Conservation (phyloP, 2,329 filamentous ascomycete genomes). For the Neurospora sp. region DNA sequence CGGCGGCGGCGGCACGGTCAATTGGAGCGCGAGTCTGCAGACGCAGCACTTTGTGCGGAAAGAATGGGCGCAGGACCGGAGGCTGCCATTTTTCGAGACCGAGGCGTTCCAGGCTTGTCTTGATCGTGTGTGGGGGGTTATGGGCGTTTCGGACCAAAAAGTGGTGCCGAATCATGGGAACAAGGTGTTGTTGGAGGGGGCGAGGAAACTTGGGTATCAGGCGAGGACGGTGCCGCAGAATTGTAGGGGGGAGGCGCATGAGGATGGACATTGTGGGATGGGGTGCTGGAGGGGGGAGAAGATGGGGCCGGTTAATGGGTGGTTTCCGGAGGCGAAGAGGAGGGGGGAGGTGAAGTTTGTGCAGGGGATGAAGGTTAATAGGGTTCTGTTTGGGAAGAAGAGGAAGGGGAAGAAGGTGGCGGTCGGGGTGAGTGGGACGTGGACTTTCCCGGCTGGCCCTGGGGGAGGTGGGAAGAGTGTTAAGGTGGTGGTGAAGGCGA, state of each 20-base stretch:
- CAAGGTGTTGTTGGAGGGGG: constrained; percentile 57
- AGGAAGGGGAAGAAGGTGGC: constrained; percentile 35
- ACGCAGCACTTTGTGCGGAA: constrained; percentile 64
- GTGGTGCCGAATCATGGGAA: constrained; percentile 60
- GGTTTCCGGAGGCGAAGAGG: constrained; percentile 63
- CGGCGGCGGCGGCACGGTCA: constrained; percentile 77
- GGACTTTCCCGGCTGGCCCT: constrained; percentile 38
- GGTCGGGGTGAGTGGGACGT: constrained; percentile 59
- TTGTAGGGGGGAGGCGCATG: constrained; percentile 59
- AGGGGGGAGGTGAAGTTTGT: constrained; percentile 63
- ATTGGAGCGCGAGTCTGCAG: constrained; percentile 59
- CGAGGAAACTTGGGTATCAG: constrained; percentile 61
- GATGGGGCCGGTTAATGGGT: constrained; percentile 64
- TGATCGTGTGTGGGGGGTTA: constrained; percentile 63
- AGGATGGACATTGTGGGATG: constrained; percentile 52
- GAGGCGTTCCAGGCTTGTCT: constrained; percentile 62
- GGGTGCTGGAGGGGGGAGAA: constrained; percentile 60
- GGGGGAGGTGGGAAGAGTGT: constrained; percentile 49
- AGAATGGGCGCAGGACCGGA: constrained; percentile 61
- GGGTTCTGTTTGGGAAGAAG: constrained; percentile 49
- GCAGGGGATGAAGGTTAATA: constrained; percentile 66
- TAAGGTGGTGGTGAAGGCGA: constrained; percentile 60
- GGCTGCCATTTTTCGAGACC: constrained; percentile 63
- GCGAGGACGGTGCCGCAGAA: constrained; percentile 66
- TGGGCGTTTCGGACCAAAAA: constrained; percentile 59